Percentiles rank a stretch among this genome's conserved stretches.
phyloP scores from a whole-genome alignment of 495 filamentous ascomycete genomes.

The Penicillium cosmopolitanum region DNA sequence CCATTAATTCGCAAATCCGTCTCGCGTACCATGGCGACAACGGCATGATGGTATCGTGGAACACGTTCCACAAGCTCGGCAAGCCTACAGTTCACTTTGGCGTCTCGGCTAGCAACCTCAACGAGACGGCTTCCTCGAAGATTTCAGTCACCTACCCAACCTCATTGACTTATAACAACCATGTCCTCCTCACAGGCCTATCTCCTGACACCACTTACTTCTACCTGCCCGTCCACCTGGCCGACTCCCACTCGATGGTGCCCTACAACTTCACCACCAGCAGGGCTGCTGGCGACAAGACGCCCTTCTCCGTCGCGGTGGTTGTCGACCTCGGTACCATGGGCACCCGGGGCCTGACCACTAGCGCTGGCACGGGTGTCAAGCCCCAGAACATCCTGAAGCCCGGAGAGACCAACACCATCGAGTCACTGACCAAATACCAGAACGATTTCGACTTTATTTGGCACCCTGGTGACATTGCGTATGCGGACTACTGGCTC shows the following conservation, averaged over 20 bases:
- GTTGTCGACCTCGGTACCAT: slow-evolving; percentile 19
- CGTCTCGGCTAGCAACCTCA: slow-evolving; percentile 1
- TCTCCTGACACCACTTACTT: slow-evolving; percentile 19
- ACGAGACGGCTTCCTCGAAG: slow-evolving; percentile 10
- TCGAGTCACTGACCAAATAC: slow-evolving; percentile 11
- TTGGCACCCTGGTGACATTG: slow-evolving; percentile 38
- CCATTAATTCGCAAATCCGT: slow-evolving; percentile 28
- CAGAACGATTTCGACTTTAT: slow-evolving; percentile 10
- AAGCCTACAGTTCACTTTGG: slow-evolving; percentile 15
- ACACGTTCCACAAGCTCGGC: slow-evolving; percentile 13
- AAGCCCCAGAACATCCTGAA: slow-evolving; percentile 4
- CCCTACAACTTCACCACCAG: slow-evolving; percentile 19
- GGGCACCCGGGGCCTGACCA: slow-evolving; percentile 17
- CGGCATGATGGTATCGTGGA: slow-evolving; percentile 21
- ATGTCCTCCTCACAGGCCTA: slow-evolving; percentile 17
- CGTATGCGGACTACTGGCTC: slow-evolving; percentile 49
- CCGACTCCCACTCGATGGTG: not conserved
- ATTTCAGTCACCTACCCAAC: slow-evolving; percentile 25
- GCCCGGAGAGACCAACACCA: slow-evolving; percentile 16
- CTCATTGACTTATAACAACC: slow-evolving; percentile 23
- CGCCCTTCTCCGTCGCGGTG: slow-evolving; percentile 19
- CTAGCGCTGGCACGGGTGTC: slow-evolving; percentile 7
- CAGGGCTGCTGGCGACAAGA: slow-evolving; percentile 12
- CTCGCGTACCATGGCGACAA: slow-evolving; percentile 19
- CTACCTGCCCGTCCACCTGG: slow-evolving; percentile 6